Conservation (phyloP, 768 basidiomycete species). For the Harrya chromipes region DNA sequence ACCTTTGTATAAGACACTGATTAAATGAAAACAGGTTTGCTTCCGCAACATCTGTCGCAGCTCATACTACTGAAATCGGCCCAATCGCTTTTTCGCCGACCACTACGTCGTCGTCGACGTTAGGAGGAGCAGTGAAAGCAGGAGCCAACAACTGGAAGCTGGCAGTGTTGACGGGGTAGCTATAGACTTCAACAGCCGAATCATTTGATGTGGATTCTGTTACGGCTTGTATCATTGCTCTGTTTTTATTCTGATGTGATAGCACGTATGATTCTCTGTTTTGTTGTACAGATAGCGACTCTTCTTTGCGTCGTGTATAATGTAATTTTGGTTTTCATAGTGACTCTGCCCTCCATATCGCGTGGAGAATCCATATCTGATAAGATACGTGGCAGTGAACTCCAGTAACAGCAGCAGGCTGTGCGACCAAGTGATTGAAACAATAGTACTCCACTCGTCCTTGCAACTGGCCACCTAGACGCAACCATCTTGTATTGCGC, state of each 20-base stretch:
- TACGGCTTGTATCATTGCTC: background rate
- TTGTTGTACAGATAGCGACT: conserved; percentile 1
- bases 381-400: conserved; percentile 14
- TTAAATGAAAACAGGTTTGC: conserved; percentile 22
- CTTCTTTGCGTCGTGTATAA: background rate
- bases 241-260: too few relatives aligned
- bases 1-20: background rate
- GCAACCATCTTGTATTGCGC: background rate
- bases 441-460: background rate
- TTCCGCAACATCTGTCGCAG: conserved; percentile 51
- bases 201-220: conserved; percentile 8
- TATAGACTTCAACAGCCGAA: background rate
- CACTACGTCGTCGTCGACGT: conserved; percentile 2
- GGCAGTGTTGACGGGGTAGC: conserved; percentile 1
- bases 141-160: background rate
- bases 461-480: background rate
- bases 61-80: conserved; percentile 38
- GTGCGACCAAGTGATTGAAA: conserved; percentile 5
- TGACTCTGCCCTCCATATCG: too few relatives aligned
- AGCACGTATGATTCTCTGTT: too few relatives aligned
- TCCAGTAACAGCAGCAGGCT: conserved; percentile 9
- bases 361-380: conserved; percentile 7
- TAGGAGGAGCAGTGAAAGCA: background rate
- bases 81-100: conserved; percentile 32
- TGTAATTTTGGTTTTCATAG: background rate